Conservation (phyloP, 192 early-diverging fungal species). For the Umbelopsis ramanniana region DNA sequence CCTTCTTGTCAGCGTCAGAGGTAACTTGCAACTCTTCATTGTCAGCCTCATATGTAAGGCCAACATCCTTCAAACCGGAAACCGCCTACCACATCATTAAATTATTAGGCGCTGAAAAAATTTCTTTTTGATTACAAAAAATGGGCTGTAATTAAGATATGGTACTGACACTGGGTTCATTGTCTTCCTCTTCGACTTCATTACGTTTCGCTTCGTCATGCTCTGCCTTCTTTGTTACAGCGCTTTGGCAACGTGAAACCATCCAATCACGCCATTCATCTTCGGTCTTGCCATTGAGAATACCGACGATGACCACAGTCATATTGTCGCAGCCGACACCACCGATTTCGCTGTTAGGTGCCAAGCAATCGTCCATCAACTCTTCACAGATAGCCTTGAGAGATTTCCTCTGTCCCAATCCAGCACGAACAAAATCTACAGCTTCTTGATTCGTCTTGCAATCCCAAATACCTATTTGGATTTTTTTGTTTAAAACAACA, state of each 20-base stretch:
- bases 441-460: conserved; percentile 92
- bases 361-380: conserved; percentile 93
- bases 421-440: conserved; percentile 80
- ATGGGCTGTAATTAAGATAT: not conserved
- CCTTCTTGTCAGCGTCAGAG: not conserved
- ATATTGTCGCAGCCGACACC: conserved; percentile 99
- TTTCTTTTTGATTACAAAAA: not conserved
- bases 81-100: not conserved
- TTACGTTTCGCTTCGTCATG: conserved; percentile 11
- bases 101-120: not conserved
- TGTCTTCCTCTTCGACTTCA: not conserved
- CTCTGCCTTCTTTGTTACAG: conserved; percentile 1
- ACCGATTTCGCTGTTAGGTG: conserved; percentile 83
- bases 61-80: not conserved
- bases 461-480: conserved; percentile 98
- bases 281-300: conserved; percentile 77
- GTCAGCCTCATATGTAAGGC: not conserved
- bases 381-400: conserved; percentile 80
- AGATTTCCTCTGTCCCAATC: conserved; percentile 63
- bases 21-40: not conserved
- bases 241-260: conserved; percentile 19
- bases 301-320: conserved; percentile 91
- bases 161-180: conserved; percentile 2
- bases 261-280: conserved; percentile 79
- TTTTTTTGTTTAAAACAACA: not conserved